phyloP scores from a whole-genome alignment of 495 filamentous ascomycete species.

The Filosporella fistucella region DNA sequence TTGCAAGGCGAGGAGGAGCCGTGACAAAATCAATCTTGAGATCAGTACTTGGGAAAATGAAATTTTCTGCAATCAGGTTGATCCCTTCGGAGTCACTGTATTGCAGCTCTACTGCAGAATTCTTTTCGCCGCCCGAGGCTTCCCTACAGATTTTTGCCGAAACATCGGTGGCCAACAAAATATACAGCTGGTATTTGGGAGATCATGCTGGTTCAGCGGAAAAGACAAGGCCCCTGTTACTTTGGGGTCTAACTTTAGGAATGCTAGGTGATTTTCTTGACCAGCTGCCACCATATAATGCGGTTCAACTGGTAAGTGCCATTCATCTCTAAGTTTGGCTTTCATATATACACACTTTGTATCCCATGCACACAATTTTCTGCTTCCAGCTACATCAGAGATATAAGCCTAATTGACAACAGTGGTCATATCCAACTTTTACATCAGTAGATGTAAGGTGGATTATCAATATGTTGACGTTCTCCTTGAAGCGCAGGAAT shows the following conservation, averaged over 20 bases:
- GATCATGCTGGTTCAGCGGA: conserved; percentile 28
- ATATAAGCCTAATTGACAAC: too few species aligned
- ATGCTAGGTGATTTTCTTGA: conserved; percentile 71
- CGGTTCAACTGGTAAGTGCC: conserved; percentile 53
- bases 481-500: conserved; percentile 55
- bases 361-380: too few species aligned
- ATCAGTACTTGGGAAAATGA: conserved; percentile 60
- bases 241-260: conserved; percentile 75
- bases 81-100: conserved; percentile 48
- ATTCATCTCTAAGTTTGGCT: too few species aligned
- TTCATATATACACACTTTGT: too few species aligned
- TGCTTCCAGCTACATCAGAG: too few species aligned
- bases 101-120: conserved; percentile 43
- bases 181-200: conserved; percentile 20
- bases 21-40: conserved; percentile 47
- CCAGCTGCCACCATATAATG: conserved; percentile 58
- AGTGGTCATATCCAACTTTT: conserved; percentile 73
- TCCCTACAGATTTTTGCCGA: not conserved
- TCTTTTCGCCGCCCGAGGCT: conserved; percentile 28
- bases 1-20: conserved; percentile 45
- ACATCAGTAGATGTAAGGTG: conserved; percentile 59
- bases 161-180: not conserved
- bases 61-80: conserved; percentile 66
- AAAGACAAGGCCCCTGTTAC: conserved; percentile 49
- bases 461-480: conserved; percentile 57